Evolutionary conservation across 768 basidiomycete species (phyloP), one percentile per base, ranked within the genome.

Genomic region (Pleurotus tuber-regium): DNA sequence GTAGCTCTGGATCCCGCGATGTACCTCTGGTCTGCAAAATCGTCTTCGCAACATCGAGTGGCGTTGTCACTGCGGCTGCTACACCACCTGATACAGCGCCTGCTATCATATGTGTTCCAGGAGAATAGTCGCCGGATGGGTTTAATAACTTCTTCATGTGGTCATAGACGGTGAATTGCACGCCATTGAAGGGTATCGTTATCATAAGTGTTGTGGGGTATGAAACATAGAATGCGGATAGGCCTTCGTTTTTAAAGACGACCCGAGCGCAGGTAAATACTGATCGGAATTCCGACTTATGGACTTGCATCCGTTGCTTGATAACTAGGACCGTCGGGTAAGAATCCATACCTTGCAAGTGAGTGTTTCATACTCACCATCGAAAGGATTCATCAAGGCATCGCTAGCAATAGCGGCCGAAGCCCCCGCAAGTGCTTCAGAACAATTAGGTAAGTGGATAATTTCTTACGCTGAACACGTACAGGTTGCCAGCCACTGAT

Each of bases 301-400:
- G 94, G 51, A 98, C 77, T 70, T 99, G 97, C 97, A 99, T 98
- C 46, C 97, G 85, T 75, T 99, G 97, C 72, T 99, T 99, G 75
- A 99, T 92, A 61, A 99, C 96, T 98, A 66, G 44, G 58, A 46
- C 47, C 57, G 39, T 39, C 53, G 35, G 54, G 62, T 54, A 57
- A 33, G 25, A 36, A 42, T 55, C 43, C 28, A 51, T 57, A 48
- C 54, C 50, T 54, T 56, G 52, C 43, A 50, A 52, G 35, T 26
- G 26, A 39, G 39, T 39, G 23, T 19, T n/a, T 14, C 8, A 46
- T 10, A 68, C 84, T 65, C 67, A 97, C 96, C 96, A 71, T 99
- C 97, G 63, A 99, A 99, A 2, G 97, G 97, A 68, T 98, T 99
- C 97, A 99, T 99, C 50, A 98, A 74, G 2, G 97, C 97, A 72